These are phyloP conservation scores for Alternaria sp. DNA, from an alignment of 2,329 filamentous ascomycete species.

Conservation along the genomic window DNA sequence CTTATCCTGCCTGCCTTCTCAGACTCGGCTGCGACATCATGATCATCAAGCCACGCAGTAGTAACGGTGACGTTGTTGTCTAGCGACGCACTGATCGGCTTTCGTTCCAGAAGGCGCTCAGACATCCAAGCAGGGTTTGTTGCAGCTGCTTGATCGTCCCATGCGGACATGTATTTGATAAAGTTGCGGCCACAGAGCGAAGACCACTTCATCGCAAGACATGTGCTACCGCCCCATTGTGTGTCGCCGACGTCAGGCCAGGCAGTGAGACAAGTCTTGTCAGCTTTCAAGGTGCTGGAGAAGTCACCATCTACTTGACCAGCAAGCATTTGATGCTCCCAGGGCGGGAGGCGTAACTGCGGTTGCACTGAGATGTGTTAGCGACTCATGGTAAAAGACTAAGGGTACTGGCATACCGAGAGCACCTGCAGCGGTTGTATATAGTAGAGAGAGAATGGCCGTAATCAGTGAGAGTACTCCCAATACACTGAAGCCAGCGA, in stretches of 20 bases:
- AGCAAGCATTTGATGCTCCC: neutral
- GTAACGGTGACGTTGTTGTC: slow-evolving; percentile 9
- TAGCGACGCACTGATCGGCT: slow-evolving; percentile 3
- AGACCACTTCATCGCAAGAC: slow-evolving; percentile 9
- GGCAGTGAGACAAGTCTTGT: slow-evolving; percentile 1
- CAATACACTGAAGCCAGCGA: slow-evolving; percentile 65
- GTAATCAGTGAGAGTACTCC: slow-evolving; percentile 62
- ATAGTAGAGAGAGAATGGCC: slow-evolving; percentile 4
- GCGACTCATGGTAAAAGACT: neutral
- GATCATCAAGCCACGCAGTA: slow-evolving; percentile 4
- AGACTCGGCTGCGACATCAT: neutral
- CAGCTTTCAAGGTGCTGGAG: neutral
- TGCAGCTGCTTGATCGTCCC: neutral
- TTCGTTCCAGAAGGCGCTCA: neutral
- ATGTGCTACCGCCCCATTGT: slow-evolving; percentile 7
- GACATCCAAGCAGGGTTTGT: slow-evolving; percentile 2
- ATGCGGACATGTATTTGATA: slow-evolving; percentile 6
- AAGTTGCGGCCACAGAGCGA: slow-evolving; percentile 9
- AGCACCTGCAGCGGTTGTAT: slow-evolving; percentile 13
- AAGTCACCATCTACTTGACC: slow-evolving; percentile 9
- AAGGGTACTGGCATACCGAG: neutral
- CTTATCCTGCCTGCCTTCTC: slow-evolving; percentile 9
- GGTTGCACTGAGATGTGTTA: slow-evolving; percentile 4
- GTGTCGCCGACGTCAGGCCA: slow-evolving; percentile 11
- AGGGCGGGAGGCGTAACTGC: slow-evolving; percentile 8